These are phyloP conservation scores for Neoscytalidium dimidiatum DNA, from an alignment of 2,329 filamentous ascomycete genomes.

Conservation along the genomic window DNA sequence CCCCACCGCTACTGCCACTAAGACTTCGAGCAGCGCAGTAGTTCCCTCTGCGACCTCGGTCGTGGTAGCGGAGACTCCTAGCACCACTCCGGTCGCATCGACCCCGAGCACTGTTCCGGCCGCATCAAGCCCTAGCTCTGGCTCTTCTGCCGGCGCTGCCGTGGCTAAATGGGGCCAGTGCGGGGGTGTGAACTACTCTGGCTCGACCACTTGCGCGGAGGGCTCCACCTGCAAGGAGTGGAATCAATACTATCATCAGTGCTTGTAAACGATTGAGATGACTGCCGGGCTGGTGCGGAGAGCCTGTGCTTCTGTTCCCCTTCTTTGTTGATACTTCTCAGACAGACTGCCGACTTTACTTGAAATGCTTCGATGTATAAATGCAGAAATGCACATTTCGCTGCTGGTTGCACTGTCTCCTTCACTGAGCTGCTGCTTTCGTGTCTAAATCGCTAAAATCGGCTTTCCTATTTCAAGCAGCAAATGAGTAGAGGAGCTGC, in stretches of 20 bases:
- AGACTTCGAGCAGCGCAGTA: constrained; percentile 15
- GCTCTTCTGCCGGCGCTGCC: constrained; percentile 6
- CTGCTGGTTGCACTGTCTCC: neutral
- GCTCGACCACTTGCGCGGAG: constrained; percentile 36
- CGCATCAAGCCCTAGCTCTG: neutral
- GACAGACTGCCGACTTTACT: neutral
- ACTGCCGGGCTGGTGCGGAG: neutral
- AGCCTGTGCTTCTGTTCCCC: neutral
- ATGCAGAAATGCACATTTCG: neutral
- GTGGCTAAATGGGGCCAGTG: constrained; percentile 40
- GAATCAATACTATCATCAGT: constrained; percentile 47
- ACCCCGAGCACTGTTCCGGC: neutral
- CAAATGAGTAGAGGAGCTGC: no score
- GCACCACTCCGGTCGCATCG: neutral
- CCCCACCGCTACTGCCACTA: constrained; percentile 11
- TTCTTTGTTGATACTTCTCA: constrained; percentile 10
- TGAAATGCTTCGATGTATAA: neutral
- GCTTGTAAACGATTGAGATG: constrained; percentile 22
- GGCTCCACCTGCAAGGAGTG: constrained; percentile 36
- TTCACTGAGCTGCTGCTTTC: neutral
- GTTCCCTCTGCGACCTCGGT: constrained; percentile 6
- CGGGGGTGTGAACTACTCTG: constrained; percentile 41
- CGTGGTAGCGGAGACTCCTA: constrained; percentile 8
- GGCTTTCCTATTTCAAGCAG: no score
- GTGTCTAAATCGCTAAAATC: no score